phyloP scores from a whole-genome alignment of 2,329 filamentous ascomycete genomes.

The Dothidotthia symphoricarpi region DNA sequence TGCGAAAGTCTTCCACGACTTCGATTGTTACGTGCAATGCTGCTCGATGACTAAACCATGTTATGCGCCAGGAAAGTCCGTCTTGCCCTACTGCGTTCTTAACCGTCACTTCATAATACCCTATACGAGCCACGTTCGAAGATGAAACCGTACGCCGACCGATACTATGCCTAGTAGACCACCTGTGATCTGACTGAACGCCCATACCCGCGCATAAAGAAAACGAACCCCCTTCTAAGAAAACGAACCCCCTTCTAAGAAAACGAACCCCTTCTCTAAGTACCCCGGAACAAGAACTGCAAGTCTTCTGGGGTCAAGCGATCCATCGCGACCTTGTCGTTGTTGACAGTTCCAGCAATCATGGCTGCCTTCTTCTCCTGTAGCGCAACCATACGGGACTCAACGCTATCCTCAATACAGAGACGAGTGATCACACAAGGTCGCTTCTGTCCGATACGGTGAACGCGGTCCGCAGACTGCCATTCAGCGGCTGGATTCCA shows the following conservation, averaged over 20 bases:
- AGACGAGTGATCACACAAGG: constrained; percentile 92
- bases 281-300: constrained; percentile 91
- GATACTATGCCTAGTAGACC: not conserved
- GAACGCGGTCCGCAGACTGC: constrained; percentile 84
- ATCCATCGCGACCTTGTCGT: constrained; percentile 87
- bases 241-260: not conserved
- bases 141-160: not conserved
- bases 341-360: constrained; percentile 96
- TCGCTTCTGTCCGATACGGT: constrained; percentile 91
- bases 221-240: not conserved
- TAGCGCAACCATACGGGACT: constrained; percentile 89
- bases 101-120: too few relatives aligned
- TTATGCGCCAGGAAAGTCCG: too few relatives aligned
- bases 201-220: too few relatives aligned
- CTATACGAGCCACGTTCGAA: too few relatives aligned
- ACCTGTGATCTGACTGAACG: too few relatives aligned
- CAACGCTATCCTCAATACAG: constrained; percentile 95
- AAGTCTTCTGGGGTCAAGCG: constrained; percentile 87
- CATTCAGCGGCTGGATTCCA: constrained; percentile 99
- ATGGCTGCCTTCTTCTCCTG: constrained; percentile 99
- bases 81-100: too few relatives aligned
- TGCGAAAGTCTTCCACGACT: too few relatives aligned
- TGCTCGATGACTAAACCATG: too few relatives aligned
- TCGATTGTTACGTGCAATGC: too few relatives aligned
- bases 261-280: constrained; percentile 40